Base-by-base conservation (phyloP, 192 early-diverging fungal species). In the Coemansia umbellata region DNA sequence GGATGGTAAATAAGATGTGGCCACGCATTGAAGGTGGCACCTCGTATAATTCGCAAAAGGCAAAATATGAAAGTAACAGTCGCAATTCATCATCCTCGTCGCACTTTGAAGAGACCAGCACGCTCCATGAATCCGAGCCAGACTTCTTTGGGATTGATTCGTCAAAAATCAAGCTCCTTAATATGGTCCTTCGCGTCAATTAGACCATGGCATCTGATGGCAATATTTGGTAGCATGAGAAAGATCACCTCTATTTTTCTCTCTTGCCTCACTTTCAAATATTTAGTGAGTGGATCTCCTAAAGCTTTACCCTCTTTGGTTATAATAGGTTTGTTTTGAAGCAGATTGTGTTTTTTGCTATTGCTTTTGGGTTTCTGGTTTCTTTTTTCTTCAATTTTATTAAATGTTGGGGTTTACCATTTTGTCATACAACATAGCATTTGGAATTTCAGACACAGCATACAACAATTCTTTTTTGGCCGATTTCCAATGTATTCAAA, bases 1-100 rank as follows among this genome's bases (percentile, higher is more conserved):
- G 71, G 71, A 53, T 74, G 71, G 64, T 74, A 41, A 74, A 74
- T 51, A 74, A 55, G 48, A 74, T 74, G 71, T 74, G 71, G 71
- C 71, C 71, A 24, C 71, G 65, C 15, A 74, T 74, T 26, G 71
- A 74, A 11, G 26, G 69, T 30, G 53, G 56, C 13, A 30, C 71
- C 4, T 64, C 71, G 8, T 74, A 68, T 53, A 41, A 35, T 44
- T 36, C 60, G n/a, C 65, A 67, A 47, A 68, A 68, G 53, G 33
- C 59, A 33, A 67, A 44, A 30, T 42, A 68, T 31, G 56, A 68
- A 35, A 53, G 22, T 48, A 63, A 60, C 47, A 56, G 65, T 43
- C 71, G 71, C 43, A 58, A 36, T 50, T 63, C 52, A 24, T 74
- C 69, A 13, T 57, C 54, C 14, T 55, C 57, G 11, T 69, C 69